Evolutionary conservation across 2,329 filamentous ascomycete species (phyloP).

Genomic region (Aspergillus terreus): DNA sequence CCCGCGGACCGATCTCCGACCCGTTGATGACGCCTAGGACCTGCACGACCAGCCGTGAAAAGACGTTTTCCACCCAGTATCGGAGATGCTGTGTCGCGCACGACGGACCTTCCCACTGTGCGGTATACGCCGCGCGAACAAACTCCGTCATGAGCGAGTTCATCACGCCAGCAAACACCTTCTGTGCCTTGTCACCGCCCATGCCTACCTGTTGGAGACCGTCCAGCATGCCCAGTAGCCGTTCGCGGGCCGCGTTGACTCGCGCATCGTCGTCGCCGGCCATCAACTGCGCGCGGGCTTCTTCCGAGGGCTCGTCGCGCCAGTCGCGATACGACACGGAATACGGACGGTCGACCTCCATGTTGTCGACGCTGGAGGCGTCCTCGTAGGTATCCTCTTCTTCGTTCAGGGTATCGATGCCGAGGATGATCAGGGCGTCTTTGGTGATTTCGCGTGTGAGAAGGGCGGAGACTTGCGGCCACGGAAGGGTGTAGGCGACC

Average conservation of each 20-base stretch:
- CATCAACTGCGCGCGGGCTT: slow-evolving; percentile 30
- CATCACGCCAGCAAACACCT: slow-evolving; percentile 57
- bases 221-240: slow-evolving; percentile 40
- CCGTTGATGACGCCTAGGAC: slow-evolving; percentile 42
- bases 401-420: slow-evolving; percentile 31
- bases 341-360: slow-evolving; percentile 36
- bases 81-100: slow-evolving; percentile 48
- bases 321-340: slow-evolving; percentile 38
- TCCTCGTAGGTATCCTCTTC: slow-evolving; percentile 19
- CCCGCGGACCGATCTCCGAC: slow-evolving; percentile 18
- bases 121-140: slow-evolving; percentile 54
- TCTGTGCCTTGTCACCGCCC: slow-evolving; percentile 52
- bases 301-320: slow-evolving; percentile 29
- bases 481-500: slow-evolving; percentile 46
- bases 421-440: slow-evolving; percentile 41
- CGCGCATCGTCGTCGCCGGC: slow-evolving; percentile 25
- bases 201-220: slow-evolving; percentile 52
- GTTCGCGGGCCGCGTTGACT: slow-evolving; percentile 29
- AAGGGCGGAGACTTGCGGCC: slow-evolving; percentile 39
- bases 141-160: slow-evolving; percentile 55
- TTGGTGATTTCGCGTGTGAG: slow-evolving; percentile 45
- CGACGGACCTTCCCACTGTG: slow-evolving; percentile 53
- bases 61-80: slow-evolving; percentile 54
- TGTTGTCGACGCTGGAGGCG: slow-evolving; percentile 22
- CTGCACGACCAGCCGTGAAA: slow-evolving; percentile 50